Evolutionary conservation across 495 filamentous ascomycete genomes (phyloP).

Genomic region (Aspergillus carlsbadensis): DNA sequence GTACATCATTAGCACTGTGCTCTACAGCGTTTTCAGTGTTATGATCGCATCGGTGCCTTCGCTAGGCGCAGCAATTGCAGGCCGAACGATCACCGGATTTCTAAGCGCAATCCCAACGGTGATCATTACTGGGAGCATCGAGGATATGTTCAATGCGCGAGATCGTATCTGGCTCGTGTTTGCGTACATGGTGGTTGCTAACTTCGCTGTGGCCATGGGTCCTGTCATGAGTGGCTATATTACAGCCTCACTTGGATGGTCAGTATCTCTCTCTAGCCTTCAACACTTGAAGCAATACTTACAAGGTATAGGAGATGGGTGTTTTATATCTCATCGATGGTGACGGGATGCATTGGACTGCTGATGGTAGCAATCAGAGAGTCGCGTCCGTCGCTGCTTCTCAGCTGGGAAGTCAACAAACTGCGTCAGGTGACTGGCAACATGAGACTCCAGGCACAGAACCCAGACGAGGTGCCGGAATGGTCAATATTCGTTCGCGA

Average conservation of each 20-base stretch:
- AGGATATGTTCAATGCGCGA: slow-evolving; percentile 47
- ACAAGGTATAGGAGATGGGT: slow-evolving; percentile 35
- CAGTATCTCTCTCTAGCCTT: slow-evolving; percentile 1
- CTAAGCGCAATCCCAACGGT: slow-evolving; percentile 45
- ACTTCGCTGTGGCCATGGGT: slow-evolving; percentile 39
- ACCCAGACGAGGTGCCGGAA: slow-evolving; percentile 33
- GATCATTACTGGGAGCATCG: slow-evolving; percentile 46
- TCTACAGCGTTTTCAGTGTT: slow-evolving; percentile 38
- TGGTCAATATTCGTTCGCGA: slow-evolving; percentile 27
- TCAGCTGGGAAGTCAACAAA: slow-evolving; percentile 23
- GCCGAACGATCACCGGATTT: slow-evolving; percentile 43
- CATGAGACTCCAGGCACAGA: slow-evolving; percentile 22
- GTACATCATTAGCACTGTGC: slow-evolving; percentile 37
- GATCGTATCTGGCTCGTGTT: slow-evolving; percentile 48
- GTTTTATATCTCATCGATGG: slow-evolving; percentile 28
- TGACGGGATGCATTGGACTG: slow-evolving; percentile 11
- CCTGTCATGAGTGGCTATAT: slow-evolving; percentile 46
- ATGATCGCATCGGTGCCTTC: slow-evolving; percentile 32
- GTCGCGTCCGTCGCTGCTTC: slow-evolving; percentile 33
- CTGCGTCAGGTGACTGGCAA: slow-evolving; percentile 27
- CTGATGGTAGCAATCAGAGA: slow-evolving; percentile 28
- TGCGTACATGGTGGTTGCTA: slow-evolving; percentile 37
- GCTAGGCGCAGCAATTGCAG: slow-evolving; percentile 28
- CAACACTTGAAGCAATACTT: slow-evolving; percentile 20
- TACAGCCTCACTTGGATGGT: slow-evolving; percentile 35